Evolutionary conservation across 2,329 filamentous ascomycete genomes (phyloP), one percentile per base, ranked within the genome.

Genomic region (Ascochyta pisi): DNA sequence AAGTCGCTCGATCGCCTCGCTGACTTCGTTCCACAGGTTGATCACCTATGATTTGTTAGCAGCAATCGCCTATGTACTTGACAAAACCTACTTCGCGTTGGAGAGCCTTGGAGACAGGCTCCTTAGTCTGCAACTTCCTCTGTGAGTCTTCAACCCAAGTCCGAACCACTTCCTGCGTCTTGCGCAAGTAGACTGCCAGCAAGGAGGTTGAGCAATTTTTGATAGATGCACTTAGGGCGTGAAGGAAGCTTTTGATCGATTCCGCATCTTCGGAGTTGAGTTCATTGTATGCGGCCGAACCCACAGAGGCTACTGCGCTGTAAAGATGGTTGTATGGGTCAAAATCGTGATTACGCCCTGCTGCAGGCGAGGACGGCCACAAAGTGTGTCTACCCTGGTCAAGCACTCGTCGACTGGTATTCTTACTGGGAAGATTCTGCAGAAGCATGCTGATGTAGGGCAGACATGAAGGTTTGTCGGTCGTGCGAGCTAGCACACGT

Each of bases 271-370:
- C 70, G 6, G 29, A 49, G 9, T 77, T 66, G 8, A 82, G 70
- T 0, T 76, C 67, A 2, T 73, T 65, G 68, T 92, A 96, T 0
- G 83, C 76, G 3, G 74, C 74, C 9, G 76, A 73, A 39, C 94
- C 76, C 0, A 84, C 76, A 13, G 77, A 72, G 50, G 80, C 81
- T 40, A 86, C 76, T 13, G 89, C 81, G 39, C 81, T 82, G 67
- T 92, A 90, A 0, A 96, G 74, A 49, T 85, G 79, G 49, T 87
- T 83, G 61, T 88, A 90, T 0, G 88, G 85, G 65, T 92, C 77
- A 48, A 81, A 77, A 12, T 75, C 70, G 4, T 66, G 38, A 16
- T 68, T 68, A 45, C 76, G 73, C 48, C 67, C 70, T 8, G 68
- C 55, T 22, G 71, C 69, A 6, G 76, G 57, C 35, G 71, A 74